Evolutionary conservation across 352 stramenopile species (phyloP), one percentile per base, ranked within the genome.

Genomic region (Globisporangium orthogonon): DNA sequence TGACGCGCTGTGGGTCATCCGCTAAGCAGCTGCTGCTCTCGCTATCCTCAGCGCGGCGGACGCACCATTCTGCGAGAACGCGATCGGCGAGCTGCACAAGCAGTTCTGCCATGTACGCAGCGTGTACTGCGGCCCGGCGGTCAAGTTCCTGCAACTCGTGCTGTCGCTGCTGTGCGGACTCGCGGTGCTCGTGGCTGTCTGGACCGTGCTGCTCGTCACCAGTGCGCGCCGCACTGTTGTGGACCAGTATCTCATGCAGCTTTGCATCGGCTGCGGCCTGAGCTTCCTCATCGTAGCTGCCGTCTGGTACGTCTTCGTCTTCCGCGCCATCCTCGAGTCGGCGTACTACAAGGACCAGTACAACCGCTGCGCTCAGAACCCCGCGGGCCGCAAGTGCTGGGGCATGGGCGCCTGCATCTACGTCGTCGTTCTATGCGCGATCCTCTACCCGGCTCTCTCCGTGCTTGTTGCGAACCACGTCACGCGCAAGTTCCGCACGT

Each of bases 261-360:
- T 93, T 30, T 89, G 77, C 39, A 71, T 93, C 44, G 66, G 74
- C 37, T 83, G 81, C 47, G 78, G 78, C 3, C 56, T 89, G 5
- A 56, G 61, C 7, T 78, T 69, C 57, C 59, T 90, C 23, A 46
- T 65, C 31, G 58, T 83, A 9, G 76, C 70, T 5, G 56, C 68
- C 35, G 50, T 89, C 48, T 93, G 78, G 80, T 93, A 93, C 64
- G 61, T 86, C 31, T 76, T 66, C 48, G 74, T 93, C 18, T 89
- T 86, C 62, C 70, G 69, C 45, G 37, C 63, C 17, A 64, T 93
- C 31, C 66, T 93, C 15, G 62, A 77, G 45, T 86, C 83, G 53
- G 78, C 78, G 31, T 93, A 89, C 52, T 93, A 93, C 70, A 80
- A 83, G 55, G 78, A 93, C 61, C 76, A 93, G 60, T 89, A 69